Base-by-base conservation (phyloP, 2,329 filamentous ascomycete species). In the Ceratocystis colombiana region DNA sequence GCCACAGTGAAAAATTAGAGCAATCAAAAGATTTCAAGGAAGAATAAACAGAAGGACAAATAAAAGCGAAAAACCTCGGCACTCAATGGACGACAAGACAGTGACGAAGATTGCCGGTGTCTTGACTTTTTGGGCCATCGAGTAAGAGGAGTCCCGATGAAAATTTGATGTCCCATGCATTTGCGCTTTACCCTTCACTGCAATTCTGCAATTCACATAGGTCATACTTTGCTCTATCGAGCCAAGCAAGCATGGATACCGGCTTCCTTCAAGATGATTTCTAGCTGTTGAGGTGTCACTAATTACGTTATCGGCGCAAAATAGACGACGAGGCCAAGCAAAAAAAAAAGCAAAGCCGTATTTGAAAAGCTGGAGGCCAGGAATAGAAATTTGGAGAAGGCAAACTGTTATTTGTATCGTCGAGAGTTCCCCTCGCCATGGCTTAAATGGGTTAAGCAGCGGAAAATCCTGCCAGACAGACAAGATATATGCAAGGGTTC, bases 111-210 rank as follows among this genome's bases (percentile, higher is more conserved):
- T 44, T 33, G 37, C 37, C 44, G 30, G 62, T 44, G 30, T 41
- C 61, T 20, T 48, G 48, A 33, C 46, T 64, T 44, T 33, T 53
- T 33, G 61, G 37, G 44, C 20, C 28, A 37, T 59, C 57, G 12
- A 22, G 59, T 37, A 45, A 20, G 25, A 66, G 45, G 50, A 48
- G 15, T 50, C 28, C 55, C 55, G 17, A 28, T 15, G 50, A 63
- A 66, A 61, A 68, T 57, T 53, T 63, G 33, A 45, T 22, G 25
- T 65, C 50, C 57, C 61, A 68, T 65, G 48, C 59, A 63, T 65
- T 61, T 22, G 33, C 57, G 59, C 64, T 65, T 68, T 65, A 59
- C 57, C 63, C 41, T 68, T 67, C 66, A 67, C 44, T 67, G 55
- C 30, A 48, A 67, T 66, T 37, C 28, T 15, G 37, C 37, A 41